Base-by-base conservation (phyloP, 2,329 filamentous ascomycete genomes). In the Fusarium armeniacum region DNA sequence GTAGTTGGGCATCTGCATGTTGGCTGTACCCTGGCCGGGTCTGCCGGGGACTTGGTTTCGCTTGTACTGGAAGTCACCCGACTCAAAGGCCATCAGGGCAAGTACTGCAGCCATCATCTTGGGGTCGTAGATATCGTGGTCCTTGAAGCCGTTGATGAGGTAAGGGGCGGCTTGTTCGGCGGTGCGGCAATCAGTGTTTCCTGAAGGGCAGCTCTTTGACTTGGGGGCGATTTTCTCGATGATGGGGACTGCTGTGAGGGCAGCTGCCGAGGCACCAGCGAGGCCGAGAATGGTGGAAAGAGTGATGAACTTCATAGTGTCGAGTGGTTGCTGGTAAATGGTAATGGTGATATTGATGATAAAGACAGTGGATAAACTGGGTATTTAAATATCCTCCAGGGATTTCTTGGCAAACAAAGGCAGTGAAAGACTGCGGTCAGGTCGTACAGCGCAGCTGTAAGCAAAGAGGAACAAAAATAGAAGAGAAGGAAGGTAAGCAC, bases 31-130 rank as follows among this genome's bases (percentile, higher is more conserved):
- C 77, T 94, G 91, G 11, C 92, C 92, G 0, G 90, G 84, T 0
- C 80, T 75, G n/a, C 84, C 86, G 67, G 82, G 81, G 35, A 55
- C 69, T 72, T 89, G 82, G 80, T 94, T 93, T 78, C 84, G 85
- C 79, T 90, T 92, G 85, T 87, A 94, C 73, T 86, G 84, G 81
- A 94, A 92, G 67, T 90, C 84, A 24, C 60, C 88, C 3, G 87
- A 89, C 81, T 97, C 93, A 76, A 89, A 90, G 13, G 90, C 87
- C 81, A 93, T 91, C 75, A 93, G 83, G 15, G 89, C 84, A 44
- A 96, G 76, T 18, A 94, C 78, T 24, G 90, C 92, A 9, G 92
- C 92, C 76, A 91, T 89, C 72, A 91, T 87, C 24, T 83, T 85
- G 24, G 81, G 79, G 35, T 78, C 77, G 49, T 80, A 83, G 71